Percentiles rank a stretch among this genome's conserved stretches.
These are phyloP conservation scores for Dioscorea dumetorum DNA, from an alignment of 106 monocot species.

Conservation along the genomic window DNA sequence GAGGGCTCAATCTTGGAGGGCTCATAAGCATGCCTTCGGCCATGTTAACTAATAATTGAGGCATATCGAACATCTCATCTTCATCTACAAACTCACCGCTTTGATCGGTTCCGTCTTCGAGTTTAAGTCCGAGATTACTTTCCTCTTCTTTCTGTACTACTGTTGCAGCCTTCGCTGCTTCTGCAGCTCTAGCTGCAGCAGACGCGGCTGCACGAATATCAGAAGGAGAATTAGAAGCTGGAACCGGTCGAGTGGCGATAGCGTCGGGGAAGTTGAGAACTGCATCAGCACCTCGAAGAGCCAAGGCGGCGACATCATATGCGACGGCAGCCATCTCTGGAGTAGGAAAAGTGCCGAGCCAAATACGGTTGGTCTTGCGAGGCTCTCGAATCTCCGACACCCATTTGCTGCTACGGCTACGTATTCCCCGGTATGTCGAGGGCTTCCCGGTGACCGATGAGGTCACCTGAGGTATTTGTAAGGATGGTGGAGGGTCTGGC, in stretches of 20 bases:
- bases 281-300: constrained; percentile 24
- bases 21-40: too few relatives aligned
- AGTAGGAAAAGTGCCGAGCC: constrained; percentile 78
- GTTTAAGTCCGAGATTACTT: too few relatives aligned
- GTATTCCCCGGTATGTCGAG: constrained; percentile 48
- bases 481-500: not conserved
- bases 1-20: constrained; percentile 9
- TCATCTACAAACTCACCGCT: constrained; percentile 53
- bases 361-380: constrained; percentile 66
- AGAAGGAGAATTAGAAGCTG: constrained; percentile 43
- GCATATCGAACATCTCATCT: constrained; percentile 82
- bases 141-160: not conserved
- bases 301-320: constrained; percentile 70
- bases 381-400: constrained; percentile 91
- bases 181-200: not conserved
- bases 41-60: constrained; percentile 14
- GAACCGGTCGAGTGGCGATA: constrained; percentile 20
- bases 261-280: constrained; percentile 69
- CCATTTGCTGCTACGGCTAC: constrained; percentile 71
- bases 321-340: constrained; percentile 82
- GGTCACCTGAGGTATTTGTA: not conserved
- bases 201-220: constrained; percentile 55
- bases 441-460: constrained; percentile 9
- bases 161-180: not conserved
- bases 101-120: not conserved